A percentile compares a stretch with the other conserved stretches of the same genome.
Conservation (phyloP, 495 filamentous ascomycete species). For the Glarea lozoyensis region DNA sequence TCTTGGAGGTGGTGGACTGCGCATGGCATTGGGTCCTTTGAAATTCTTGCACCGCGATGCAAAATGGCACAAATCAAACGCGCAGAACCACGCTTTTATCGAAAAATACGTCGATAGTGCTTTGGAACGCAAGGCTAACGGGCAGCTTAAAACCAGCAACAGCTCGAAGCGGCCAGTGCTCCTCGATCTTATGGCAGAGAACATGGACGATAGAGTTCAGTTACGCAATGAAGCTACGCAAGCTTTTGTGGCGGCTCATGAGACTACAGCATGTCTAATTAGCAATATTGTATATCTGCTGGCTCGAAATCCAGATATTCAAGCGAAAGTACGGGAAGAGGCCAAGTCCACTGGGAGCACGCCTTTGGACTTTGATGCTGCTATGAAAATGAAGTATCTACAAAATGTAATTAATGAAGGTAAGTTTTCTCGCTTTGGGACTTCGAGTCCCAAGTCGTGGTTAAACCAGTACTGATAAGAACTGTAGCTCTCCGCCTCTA, state of each 20-base stretch:
- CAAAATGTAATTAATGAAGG: slow-evolving; percentile 45
- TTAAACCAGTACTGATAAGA: too few species aligned
- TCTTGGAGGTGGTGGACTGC: slow-evolving; percentile 21
- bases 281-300: slow-evolving; percentile 16
- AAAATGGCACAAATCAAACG: neutral
- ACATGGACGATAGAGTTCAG: slow-evolving; percentile 19
- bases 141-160: neutral
- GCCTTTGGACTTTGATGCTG: slow-evolving; percentile 17
- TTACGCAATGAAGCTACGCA: slow-evolving; percentile 25
- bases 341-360: neutral
- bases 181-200: neutral
- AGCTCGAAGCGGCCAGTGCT: neutral
- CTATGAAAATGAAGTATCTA: slow-evolving; percentile 31
- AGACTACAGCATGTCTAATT: slow-evolving; percentile 20
- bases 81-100: neutral
- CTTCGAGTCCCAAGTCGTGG: too few species aligned
- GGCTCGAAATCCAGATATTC: slow-evolving; percentile 4
- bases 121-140: too few species aligned
- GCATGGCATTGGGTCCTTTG: neutral
- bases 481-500: neutral
- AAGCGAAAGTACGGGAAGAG: neutral
- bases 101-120: slow-evolving; percentile 1
- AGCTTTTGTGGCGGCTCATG: slow-evolving; percentile 23
- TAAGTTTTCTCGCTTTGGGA: slow-evolving; percentile 19
- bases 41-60: neutral